Evolutionary conservation across 169 alveolate species (phyloP).

Genomic region (Eimeria sp.): DNA sequence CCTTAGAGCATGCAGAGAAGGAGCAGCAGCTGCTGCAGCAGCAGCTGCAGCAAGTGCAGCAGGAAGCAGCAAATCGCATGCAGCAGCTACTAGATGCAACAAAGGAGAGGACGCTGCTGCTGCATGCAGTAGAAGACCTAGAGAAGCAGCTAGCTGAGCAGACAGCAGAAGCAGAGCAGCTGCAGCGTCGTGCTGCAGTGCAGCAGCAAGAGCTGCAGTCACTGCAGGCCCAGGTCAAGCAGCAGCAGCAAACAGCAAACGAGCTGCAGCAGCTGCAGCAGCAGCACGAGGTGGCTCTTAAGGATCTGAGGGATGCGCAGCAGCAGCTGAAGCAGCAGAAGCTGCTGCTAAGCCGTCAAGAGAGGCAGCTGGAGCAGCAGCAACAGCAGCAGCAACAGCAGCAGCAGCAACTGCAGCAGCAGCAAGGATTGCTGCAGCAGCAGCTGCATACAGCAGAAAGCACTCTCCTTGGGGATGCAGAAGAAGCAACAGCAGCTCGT

Average conservation of each 20-base stretch:
- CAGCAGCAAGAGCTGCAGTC: slow-evolving; percentile 7
- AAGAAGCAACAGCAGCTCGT: slow-evolving; percentile 40
- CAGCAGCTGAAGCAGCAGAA: slow-evolving; percentile 63
- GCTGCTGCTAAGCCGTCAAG: slow-evolving; percentile 25
- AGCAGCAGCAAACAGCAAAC: slow-evolving; percentile 31
- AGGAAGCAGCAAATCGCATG: slow-evolving; percentile 41
- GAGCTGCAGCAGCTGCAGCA: slow-evolving; percentile 74
- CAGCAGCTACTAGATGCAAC: slow-evolving; percentile 62
- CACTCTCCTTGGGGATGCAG: neutral
- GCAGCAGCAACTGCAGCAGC: slow-evolving; percentile 30
- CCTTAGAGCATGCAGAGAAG: slow-evolving; percentile 33
- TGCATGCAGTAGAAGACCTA: slow-evolving; percentile 66
- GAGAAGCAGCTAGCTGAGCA: slow-evolving; percentile 65
- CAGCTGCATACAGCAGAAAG: slow-evolving; percentile 71
- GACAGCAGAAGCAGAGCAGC: slow-evolving; percentile 62
- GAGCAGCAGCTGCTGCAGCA: slow-evolving; percentile 53
- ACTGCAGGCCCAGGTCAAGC: neutral
- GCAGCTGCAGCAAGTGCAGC: slow-evolving; percentile 60
- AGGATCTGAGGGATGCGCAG: slow-evolving; percentile 21
- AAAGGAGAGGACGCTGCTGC: slow-evolving; percentile 41
- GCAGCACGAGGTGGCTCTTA: slow-evolving; percentile 23
- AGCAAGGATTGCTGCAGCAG: slow-evolving; percentile 41
- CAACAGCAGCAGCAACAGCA: slow-evolving; percentile 53
- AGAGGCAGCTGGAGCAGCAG: slow-evolving; percentile 56
- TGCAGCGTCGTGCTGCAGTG: slow-evolving; percentile 64